Evolutionary conservation across 2,329 filamentous ascomycete species (phyloP), one percentile per base, ranked within the genome.

Genomic region (Penicillium paneum): DNA sequence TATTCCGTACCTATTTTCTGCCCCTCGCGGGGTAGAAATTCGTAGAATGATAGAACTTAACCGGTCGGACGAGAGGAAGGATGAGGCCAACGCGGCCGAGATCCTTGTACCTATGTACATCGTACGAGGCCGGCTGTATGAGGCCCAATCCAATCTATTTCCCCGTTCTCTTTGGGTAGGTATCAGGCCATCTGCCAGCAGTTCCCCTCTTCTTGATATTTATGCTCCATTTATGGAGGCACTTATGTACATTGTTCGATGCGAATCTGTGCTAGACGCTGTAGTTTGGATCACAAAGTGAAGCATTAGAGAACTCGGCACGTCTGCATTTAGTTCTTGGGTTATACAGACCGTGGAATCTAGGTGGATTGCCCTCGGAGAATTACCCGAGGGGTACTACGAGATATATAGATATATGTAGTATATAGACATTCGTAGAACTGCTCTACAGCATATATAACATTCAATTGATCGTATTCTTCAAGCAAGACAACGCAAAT

Each of bases 31-130:
- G 55, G 42, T 49, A 53, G n/a, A n/a, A n/a, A n/a, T n/a, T n/a
- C n/a, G n/a, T n/a, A n/a, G 8, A 29, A 13, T 24, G 8, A 6
- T 34, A 56, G 49, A 58, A 24, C 6, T 5, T 55, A 56, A 42
- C 55, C 61, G 55, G 48, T 41, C 29, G 32, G 17, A 36, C 32
- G 28, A 24, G 34, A 46, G 49, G 42, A 39, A 56, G 34, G 39
- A 35, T 52, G 61, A 60, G 51, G 19, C 46, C 56, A 54, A 55
- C 45, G 29, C 24, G 26, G 11, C 56, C 58, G 55, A 58, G 40
- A 47, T 43, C 43, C 49, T 12, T 34, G 3, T 12, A 46, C 31
- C 12, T 32, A 21, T 28, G 10, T 8, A 31, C 32, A 19, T 55
- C 21, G 21, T 24, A 24, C 21, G 21, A 24, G 21, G 21, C 21